Conservation (phyloP, 2,329 filamentous ascomycete species). For the Exophiala oligosperma region DNA sequence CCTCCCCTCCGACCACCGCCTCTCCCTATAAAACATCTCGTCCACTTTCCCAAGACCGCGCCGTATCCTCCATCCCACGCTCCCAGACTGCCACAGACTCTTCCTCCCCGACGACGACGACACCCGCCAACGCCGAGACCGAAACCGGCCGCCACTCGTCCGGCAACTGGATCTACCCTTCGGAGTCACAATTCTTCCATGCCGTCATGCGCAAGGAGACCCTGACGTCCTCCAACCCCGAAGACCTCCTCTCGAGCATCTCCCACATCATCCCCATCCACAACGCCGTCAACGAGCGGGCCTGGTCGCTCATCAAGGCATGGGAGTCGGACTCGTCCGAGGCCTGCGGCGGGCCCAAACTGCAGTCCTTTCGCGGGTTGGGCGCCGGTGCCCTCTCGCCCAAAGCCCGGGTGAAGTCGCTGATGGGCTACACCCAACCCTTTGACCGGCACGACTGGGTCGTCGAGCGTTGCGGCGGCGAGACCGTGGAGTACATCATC, state of each 20-base stretch:
- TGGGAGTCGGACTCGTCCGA: constrained; percentile 65
- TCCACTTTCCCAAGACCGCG: constrained; percentile 65
- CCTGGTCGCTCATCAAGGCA: constrained; percentile 85
- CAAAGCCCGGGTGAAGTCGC: constrained; percentile 64
- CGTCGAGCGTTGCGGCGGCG: constrained; percentile 78
- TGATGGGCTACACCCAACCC: constrained; percentile 85
- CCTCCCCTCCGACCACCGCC: constrained; percentile 20
- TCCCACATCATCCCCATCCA: constrained; percentile 92
- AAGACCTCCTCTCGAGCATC: constrained; percentile 43
- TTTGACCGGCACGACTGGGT: constrained; percentile 99
- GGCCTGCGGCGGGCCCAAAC: constrained; percentile 70
- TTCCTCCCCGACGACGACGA: constrained; percentile 30
- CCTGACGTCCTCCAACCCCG: constrained; percentile 46
- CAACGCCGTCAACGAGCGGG: constrained; percentile 96
- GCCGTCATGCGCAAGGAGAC: constrained; percentile 85
- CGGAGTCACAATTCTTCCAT: constrained; percentile 96
- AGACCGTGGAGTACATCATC: constrained; percentile 87
- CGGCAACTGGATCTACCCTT: constrained; percentile 97
- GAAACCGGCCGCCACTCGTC: constrained; percentile 70
- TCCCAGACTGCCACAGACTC: constrained; percentile 38
- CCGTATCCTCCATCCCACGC: constrained; percentile 77
- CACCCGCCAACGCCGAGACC: constrained; percentile 71
- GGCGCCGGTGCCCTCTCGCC: constrained; percentile 66
- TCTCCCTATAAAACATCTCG: constrained; percentile 32
- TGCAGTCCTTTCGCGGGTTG: constrained; percentile 78